A percentile compares a stretch with the other conserved stretches of the same genome.
phyloP scores from a whole-genome alignment of 257 asterid species.

The Solanum chiquidenum region DNA sequence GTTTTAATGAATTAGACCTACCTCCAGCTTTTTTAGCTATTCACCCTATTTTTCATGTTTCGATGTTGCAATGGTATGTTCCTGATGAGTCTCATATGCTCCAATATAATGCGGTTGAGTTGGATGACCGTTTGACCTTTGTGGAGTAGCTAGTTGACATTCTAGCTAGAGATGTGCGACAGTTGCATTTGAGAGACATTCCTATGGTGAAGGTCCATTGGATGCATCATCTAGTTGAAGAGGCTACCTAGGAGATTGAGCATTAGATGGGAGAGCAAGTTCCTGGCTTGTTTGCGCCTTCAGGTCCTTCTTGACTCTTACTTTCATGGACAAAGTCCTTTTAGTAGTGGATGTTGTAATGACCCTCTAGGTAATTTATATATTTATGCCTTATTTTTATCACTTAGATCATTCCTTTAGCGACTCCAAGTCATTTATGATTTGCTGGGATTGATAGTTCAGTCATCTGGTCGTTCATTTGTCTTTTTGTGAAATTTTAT shows the following conservation, averaged over 20 bases:
- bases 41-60: not conserved
- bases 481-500: not conserved
- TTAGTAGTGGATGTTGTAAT: not conserved
- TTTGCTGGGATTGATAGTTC: too few species aligned
- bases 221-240: not conserved
- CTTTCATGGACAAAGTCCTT: not conserved
- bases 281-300: not conserved
- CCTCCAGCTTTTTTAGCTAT: not conserved
- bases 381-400: not conserved
- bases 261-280: not conserved
- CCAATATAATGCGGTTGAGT: not conserved
- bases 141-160: not conserved
- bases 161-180: not conserved
- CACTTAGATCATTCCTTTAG: not conserved
- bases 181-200: not conserved
- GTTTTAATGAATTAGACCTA: not conserved
- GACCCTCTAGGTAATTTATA: not conserved
- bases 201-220: not conserved
- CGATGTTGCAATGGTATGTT: not conserved
- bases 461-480: not conserved
- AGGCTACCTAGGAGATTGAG: not conserved
- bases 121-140: not conserved
- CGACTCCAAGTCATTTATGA: not conserved
- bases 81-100: not conserved
- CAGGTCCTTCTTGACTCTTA: not conserved